Evolutionary conservation across 768 basidiomycete species (phyloP), one percentile per base, ranked within the genome.

Genomic region (Leccinum variicolor): DNA sequence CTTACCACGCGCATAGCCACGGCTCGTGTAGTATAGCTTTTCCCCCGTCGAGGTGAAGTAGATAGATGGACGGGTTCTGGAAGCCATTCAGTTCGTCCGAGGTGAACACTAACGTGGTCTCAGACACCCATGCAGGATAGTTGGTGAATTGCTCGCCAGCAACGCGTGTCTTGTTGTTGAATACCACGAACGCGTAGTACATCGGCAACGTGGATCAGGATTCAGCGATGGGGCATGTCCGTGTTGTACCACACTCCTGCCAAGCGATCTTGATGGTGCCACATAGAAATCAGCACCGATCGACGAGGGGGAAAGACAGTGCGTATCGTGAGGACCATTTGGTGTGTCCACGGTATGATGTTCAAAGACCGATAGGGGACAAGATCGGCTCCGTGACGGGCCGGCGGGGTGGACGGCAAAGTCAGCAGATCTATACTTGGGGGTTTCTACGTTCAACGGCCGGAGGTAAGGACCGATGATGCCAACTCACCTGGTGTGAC

Each of bases 201-300:
- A 17, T 81, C 73, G 0, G 81, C 86, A 33, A 85, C 63, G 66
- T 78, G 75, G 57, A 90, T n/a, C n/a, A n/a, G n/a, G n/a, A n/a
- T n/a, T 75, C 62, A 81, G 72, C 1, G 79, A 74, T 87, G 90
- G 11, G 89, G 83, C 85, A 86, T 85, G 58, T 84, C 79, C 0
- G 86, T 85, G 51, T 86, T 86, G 59, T 70, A 78, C 89, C 88
- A 89, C 88, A 89, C 58, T 85, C 77, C 47, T 83, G 74, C 84
- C 84, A 92, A 1, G 78, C 79, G 17, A 90, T 62, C 53, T 74
- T 76, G 36, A 68, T 73, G 0, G 84, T 1, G 76, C 69, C 43
- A 79, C 77, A 28, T 28, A 28, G 26, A 28, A 8, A 28, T 28
- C 89, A 4, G 83, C 82, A 5, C 86, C 87, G 0, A 76, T n/a